Base-by-base conservation (phyloP, 2,329 filamentous ascomycete species). In the Microsporum ferrugineum region DNA sequence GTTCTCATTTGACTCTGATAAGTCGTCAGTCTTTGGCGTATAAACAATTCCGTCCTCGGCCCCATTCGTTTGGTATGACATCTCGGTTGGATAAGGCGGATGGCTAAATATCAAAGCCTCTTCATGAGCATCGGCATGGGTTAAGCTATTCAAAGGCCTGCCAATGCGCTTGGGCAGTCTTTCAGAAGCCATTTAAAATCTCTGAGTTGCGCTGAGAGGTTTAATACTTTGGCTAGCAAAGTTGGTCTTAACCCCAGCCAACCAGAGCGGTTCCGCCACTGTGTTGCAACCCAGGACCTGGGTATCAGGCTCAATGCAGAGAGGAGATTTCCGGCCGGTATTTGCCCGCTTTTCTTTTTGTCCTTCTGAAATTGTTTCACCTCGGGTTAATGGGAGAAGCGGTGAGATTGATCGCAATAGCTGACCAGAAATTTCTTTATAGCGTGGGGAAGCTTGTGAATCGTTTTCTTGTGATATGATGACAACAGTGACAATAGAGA, bases 351-450 rank as follows among this genome's bases (percentile, higher is more conserved):
- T 55, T 55, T 49, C 45, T 36, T 55, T 55, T 55, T 55, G 49
- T 55, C 49, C 31, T 55, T 55, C n/a, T 55, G 31, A 55, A 36
- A 55, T 55, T 55, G 49, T 55, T 55, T 55, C 49, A 55, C 49
- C 31, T 55, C 49, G 49, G 49, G 49, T 55, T 14, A 12, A 55
- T 55, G 5, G 12, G 29, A 36, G 29, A 36, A 34, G 49, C 49
- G 49, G 49, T 55, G 49, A 55, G 49, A 31, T 55, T 31, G 31
- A 55, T 55, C 49, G 49, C 49, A 55, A 55, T n/a, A 55, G 49
- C 31, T 36, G 43, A 10, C n/a, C 2, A 14, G 31, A 14, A 14
- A 17, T 55, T 55, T 55, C 49, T 55, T 55, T 55, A 55, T 55
- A 55, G n/a, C 14, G 49, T 7, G 49, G n/a, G 33, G n/a, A 55